Evolutionary conservation across 2,329 filamentous ascomycete genomes (phyloP), one percentile per base, ranked within the genome.

Genomic region (Fusarium pseudonygamai): DNA sequence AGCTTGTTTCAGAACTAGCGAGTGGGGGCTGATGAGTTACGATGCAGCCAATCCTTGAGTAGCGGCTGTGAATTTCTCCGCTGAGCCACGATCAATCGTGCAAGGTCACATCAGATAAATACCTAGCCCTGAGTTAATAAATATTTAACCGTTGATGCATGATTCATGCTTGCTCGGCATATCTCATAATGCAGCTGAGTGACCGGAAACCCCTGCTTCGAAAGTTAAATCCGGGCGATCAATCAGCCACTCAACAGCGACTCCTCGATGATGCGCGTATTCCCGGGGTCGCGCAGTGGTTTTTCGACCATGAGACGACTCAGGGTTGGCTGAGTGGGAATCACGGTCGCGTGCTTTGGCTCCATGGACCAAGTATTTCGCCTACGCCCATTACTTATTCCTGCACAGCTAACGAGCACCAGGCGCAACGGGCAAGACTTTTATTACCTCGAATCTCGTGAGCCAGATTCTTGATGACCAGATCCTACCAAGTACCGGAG

Each of bases 371-470:
- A 20, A 46, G 62, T 71, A 14, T 36, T 1, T 39, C 36, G 11
- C 14, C 9, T 1, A 10, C 28, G 2, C 6, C 3, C 1, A 18
- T 32, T 6, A 0, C 26, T 4, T 4, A 0, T 6, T 0, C 9
- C 3, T 6, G 4, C n/a, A n/a, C n/a, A n/a, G 4, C 66, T 70
- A 16, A 70, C 8, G 12, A 1, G 0, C 1, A 16, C 4, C 7
- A 70, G 67, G 45, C 18, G 55, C 61, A 3, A 62, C 36, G 3
- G 68, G 68, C 7, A 71, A 71, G 12, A 71, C 50, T 5, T 62
- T 71, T 5, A 18, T 62, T 13, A 71, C 55, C 18, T 62, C 68
- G 1, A 34, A 20, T 15, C 18, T 71, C 0, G 26, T 53, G 9
- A 36, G 39, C 10, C 14, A 32, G 1, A 13, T 71, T 4, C 8